These are phyloP conservation scores for Aspergillus awamori DNA, from an alignment of 2,329 filamentous ascomycete species.

Conservation along the genomic window DNA sequence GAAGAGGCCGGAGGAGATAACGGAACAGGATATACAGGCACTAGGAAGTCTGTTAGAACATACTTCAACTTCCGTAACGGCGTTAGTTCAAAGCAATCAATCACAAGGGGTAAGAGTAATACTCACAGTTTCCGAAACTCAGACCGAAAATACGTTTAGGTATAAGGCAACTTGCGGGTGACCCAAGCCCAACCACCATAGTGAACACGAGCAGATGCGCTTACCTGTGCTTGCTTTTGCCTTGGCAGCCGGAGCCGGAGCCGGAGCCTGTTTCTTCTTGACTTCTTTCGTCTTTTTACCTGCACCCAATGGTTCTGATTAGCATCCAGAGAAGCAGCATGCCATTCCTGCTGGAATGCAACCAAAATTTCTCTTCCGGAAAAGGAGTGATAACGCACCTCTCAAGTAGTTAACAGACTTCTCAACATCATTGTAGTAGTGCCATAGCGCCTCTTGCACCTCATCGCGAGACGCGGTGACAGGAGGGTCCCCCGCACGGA, in stretches of 20 bases:
- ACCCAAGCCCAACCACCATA: slow-evolving; percentile 36
- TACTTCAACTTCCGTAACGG: slow-evolving; percentile 32
- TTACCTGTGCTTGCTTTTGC: slow-evolving; percentile 32
- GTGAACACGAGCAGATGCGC: slow-evolving; percentile 18
- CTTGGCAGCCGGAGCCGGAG: slow-evolving; percentile 21
- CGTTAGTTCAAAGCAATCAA: slow-evolving; percentile 35
- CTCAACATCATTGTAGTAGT: slow-evolving; percentile 92
- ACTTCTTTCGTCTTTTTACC: slow-evolving; percentile 43
- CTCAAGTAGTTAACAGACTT: slow-evolving; percentile 82
- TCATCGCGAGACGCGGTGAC: slow-evolving; percentile 67
- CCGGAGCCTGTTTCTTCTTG: slow-evolving; percentile 33
- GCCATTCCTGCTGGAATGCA: not conserved
- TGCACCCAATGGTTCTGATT: slow-evolving; percentile 14
- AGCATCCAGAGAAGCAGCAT: slow-evolving; percentile 3
- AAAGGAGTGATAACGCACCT: slow-evolving; percentile 50
- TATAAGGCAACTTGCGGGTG: not conserved
- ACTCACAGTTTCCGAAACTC: slow-evolving; percentile 14
- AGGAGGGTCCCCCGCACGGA: slow-evolving; percentile 63
- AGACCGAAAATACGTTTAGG: not conserved
- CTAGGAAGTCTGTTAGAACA: slow-evolving; percentile 44
- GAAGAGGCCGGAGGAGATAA: slow-evolving; percentile 25
- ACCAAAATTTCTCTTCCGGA: not conserved
- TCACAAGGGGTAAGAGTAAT: slow-evolving; percentile 18
- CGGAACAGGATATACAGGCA: slow-evolving; percentile 34
- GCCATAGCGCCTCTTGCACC: slow-evolving; percentile 88